These are phyloP conservation scores for Blumeriella jaapii DNA, from an alignment of 2,329 filamentous ascomycete genomes.

Conservation along the genomic window DNA sequence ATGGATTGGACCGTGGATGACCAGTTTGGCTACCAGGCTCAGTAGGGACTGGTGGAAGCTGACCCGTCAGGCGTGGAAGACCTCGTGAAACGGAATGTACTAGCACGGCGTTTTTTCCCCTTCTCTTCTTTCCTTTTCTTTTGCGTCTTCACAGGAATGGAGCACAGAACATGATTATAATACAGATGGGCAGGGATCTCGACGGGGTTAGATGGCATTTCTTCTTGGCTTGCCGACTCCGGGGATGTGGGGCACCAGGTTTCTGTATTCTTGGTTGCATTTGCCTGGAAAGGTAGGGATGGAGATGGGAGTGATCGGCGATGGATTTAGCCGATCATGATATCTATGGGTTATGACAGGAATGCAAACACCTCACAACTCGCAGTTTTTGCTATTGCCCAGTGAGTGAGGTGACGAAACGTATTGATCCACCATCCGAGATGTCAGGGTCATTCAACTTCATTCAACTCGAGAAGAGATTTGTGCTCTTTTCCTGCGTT, in stretches of 20 bases:
- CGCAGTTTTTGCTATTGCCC: too few species aligned
- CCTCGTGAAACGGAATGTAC: constrained; percentile 10
- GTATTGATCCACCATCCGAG: too few species aligned
- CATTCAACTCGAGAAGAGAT: too few species aligned
- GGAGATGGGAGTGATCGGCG: neutral
- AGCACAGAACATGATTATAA: constrained; percentile 2
- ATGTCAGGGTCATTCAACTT: too few species aligned
- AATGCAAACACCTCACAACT: too few species aligned
- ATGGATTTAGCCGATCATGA: neutral
- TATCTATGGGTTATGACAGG: too few species aligned
- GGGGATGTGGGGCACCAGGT: constrained; percentile 18
- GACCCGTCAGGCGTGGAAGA: constrained; percentile 9
- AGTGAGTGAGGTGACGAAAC: too few species aligned
- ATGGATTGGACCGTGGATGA: constrained; percentile 23
- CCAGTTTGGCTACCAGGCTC: constrained; percentile 18
- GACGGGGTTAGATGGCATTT: constrained; percentile 16
- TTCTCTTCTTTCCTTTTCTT: constrained; percentile 8
- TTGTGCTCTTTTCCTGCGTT: too few species aligned
- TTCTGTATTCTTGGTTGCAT: neutral
- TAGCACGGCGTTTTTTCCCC: constrained; percentile 17
- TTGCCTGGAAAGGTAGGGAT: neutral
- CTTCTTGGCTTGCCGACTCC: constrained; percentile 10
- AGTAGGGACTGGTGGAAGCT: constrained; percentile 18
- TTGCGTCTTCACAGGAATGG: constrained; percentile 2
- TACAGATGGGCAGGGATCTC: constrained; percentile 13